Conservation (phyloP, 139 green algal genomes). For the Edaphochlamys debaryana region DNA sequence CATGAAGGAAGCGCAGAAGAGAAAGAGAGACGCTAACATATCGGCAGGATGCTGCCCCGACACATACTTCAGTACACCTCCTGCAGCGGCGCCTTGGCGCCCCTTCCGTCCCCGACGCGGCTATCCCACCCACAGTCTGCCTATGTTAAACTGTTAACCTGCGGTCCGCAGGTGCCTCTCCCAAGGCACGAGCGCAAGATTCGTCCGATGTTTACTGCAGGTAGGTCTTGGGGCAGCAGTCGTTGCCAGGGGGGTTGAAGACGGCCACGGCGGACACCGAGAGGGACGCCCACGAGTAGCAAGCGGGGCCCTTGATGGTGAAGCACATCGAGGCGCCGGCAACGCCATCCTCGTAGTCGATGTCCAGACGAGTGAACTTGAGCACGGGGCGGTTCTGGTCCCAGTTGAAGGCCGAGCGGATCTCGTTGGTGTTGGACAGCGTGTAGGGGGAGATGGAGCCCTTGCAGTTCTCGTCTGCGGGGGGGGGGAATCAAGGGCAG, state of each 20-base stretch:
- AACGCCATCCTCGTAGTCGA: background rate
- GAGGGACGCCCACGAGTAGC: background rate
- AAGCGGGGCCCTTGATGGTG: slow-evolving; percentile 19
- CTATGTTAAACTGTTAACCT: no score
- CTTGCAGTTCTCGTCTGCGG: slow-evolving; percentile 18
- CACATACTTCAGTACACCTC: no score
- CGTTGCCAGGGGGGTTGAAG: slow-evolving; percentile 1
- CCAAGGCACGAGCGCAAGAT: no score
- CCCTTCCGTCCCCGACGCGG: no score
- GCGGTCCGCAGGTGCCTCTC: no score
- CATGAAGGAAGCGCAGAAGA: no score
- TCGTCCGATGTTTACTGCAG: background rate
- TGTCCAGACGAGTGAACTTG: slow-evolving; percentile 24
- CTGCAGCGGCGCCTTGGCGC: no score
- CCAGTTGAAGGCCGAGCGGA: slow-evolving; percentile 5
- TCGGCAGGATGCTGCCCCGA: no score
- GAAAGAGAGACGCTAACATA: no score
- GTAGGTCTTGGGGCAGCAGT: background rate
- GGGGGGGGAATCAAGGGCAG: no score
- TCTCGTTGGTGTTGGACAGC: background rate
- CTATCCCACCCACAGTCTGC: no score
- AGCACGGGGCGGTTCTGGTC: background rate
- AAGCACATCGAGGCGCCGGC: background rate
- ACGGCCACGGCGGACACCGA: background rate
- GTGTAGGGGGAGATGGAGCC: slow-evolving; percentile 2